phyloP scores from a whole-genome alignment of 768 basidiomycete species.

The Xerocomellus chrysenteron region DNA sequence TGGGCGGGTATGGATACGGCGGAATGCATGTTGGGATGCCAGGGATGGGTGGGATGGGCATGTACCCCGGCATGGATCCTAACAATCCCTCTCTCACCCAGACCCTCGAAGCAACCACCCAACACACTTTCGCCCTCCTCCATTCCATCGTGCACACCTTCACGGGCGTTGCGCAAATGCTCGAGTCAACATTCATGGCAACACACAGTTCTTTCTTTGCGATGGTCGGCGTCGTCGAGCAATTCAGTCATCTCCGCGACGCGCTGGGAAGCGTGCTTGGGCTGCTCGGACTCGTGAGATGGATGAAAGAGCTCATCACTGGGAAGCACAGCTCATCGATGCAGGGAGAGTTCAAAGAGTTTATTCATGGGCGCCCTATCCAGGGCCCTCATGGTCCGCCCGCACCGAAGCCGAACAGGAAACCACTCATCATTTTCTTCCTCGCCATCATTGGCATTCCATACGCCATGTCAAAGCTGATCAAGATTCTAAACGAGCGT shows the following conservation, averaged over 20 bases:
- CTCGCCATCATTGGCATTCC: conserved; percentile 92
- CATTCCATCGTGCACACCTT: conserved; percentile 97
- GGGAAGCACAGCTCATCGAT: conserved; percentile 46
- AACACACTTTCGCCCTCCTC: conserved; percentile 88
- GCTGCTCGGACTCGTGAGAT: conserved; percentile 84
- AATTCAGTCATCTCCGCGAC: conserved; percentile 87
- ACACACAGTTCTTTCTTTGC: conserved; percentile 95
- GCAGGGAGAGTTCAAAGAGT: conserved; percentile 72
- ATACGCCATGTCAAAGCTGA: conserved; percentile 88
- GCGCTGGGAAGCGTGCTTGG: conserved; percentile 93
- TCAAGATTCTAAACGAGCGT: conserved; percentile 71
- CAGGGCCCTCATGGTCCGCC: conserved; percentile 43
- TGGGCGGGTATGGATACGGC: conserved; percentile 44
- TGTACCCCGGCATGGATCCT: conserved; percentile 45
- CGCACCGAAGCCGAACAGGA: conserved; percentile 70
- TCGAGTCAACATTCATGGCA: conserved; percentile 97
- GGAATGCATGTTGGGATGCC: conserved; percentile 39
- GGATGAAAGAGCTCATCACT: conserved; percentile 68
- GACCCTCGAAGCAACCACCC: conserved; percentile 85
- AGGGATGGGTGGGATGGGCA: conserved; percentile 42
- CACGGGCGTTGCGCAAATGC: conserved; percentile 92
- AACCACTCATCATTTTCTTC: conserved; percentile 91
- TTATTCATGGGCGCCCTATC: conserved; percentile 63
- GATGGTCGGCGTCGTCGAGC: conserved; percentile 95
- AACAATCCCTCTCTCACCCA: conserved; percentile 72